phyloP scores from a whole-genome alignment of 75 land plant genomes.

The Sequoia sempervirens region DNA sequence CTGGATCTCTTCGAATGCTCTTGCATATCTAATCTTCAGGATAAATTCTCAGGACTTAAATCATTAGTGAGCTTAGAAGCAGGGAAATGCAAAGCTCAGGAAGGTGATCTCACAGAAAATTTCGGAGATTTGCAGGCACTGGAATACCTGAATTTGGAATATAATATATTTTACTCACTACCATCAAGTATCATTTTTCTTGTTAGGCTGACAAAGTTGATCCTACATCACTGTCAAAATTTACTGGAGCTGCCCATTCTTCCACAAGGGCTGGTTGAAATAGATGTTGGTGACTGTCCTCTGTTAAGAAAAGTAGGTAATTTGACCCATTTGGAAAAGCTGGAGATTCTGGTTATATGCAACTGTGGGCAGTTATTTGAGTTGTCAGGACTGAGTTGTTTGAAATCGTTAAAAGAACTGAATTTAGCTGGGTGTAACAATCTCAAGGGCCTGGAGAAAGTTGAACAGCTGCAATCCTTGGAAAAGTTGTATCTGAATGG shows the following conservation, averaged over 20 bases:
- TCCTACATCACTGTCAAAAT: background rate
- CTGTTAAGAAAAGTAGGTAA: background rate
- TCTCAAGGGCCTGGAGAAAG: background rate
- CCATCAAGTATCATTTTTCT: background rate
- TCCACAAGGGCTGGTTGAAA: background rate
- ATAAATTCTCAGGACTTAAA: background rate
- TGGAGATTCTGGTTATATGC: background rate
- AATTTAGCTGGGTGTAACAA: background rate
- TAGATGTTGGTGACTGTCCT: background rate
- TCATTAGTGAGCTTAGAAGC: background rate
- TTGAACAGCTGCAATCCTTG: background rate
- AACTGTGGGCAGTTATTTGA: background rate
- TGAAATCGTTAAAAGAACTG: background rate
- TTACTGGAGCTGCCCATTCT: background rate
- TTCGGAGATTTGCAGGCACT: background rate
- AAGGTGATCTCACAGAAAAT: background rate
- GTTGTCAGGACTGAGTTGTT: background rate
- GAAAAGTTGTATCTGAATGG: background rate
- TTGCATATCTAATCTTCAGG: background rate
- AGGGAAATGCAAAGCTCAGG: background rate
- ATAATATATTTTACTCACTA: background rate
- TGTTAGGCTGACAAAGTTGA: background rate
- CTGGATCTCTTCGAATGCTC: background rate
- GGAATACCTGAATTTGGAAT: background rate
- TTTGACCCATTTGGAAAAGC: background rate